These are phyloP conservation scores for Tylopilus felleus DNA, from an alignment of 768 basidiomycete genomes.

Conservation along the genomic window DNA sequence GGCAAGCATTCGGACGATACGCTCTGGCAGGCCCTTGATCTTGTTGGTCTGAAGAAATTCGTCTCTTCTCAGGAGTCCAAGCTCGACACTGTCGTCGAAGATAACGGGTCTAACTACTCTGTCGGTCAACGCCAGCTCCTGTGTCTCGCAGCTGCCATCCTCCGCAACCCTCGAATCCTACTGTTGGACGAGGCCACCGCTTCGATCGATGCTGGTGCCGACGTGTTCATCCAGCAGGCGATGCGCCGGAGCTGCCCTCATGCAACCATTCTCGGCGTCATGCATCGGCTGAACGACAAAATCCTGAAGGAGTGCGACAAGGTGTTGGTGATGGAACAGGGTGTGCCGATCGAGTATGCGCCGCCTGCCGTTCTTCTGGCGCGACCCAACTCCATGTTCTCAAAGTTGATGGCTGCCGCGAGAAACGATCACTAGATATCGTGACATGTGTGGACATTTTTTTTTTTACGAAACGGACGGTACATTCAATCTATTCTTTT, in stretches of 20 bases:
- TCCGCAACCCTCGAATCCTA: conserved; percentile 31
- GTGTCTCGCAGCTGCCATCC: conserved; percentile 43
- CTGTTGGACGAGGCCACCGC: conserved; percentile 41
- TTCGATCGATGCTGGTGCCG: conserved; percentile 79
- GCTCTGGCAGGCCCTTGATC: conserved; percentile 42
- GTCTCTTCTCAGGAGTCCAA: conserved; percentile 74
- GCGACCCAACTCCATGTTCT: conserved; percentile 26
- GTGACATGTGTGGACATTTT: neutral
- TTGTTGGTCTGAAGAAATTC: conserved; percentile 57
- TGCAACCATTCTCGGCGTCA: conserved; percentile 30
- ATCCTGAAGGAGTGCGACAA: conserved; percentile 31
- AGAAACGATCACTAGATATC: conserved; percentile 11
- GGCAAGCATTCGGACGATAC: conserved; percentile 20
- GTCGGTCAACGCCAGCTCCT: conserved; percentile 91
- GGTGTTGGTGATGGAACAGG: conserved; percentile 39
- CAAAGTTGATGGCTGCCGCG: conserved; percentile 26
- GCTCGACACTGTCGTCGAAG: conserved; percentile 70
- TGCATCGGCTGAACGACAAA: conserved; percentile 30
- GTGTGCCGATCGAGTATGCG: conserved; percentile 27
- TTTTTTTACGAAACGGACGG: neutral
- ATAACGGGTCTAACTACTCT: conserved; percentile 71
- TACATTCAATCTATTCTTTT: neutral
- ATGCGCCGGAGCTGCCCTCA: conserved; percentile 29
- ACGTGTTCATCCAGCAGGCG: conserved; percentile 60
- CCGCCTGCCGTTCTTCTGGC: conserved; percentile 22